phyloP scores from a whole-genome alignment of 805 yeast genomes.

The Candida rishiriensis region DNA sequence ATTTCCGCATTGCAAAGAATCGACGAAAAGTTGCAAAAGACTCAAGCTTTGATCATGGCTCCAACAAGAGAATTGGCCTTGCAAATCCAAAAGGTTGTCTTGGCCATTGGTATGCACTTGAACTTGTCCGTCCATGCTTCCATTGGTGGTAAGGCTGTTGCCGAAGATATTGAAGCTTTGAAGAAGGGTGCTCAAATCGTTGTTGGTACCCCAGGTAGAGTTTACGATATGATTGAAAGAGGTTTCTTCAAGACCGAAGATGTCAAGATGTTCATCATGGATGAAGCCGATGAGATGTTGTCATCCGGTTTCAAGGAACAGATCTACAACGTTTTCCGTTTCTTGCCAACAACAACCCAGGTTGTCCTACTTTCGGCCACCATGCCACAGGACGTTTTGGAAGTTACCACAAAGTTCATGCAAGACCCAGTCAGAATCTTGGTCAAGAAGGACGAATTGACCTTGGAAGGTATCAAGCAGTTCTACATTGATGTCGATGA shows the following conservation, averaged over 20 bases:
- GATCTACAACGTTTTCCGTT: conserved; percentile 85
- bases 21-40: conserved; percentile 63
- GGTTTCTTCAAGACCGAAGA: conserved; percentile 68
- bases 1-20: conserved; percentile 88
- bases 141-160: conserved; percentile 87
- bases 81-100: conserved; percentile 86
- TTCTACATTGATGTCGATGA: conserved; percentile 85
- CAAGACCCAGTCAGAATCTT: conserved; percentile 90
- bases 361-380: conserved; percentile 96
- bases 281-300: conserved; percentile 95
- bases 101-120: conserved; percentile 83
- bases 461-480: conserved; percentile 93
- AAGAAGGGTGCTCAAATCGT: conserved; percentile 81
- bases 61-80: conserved; percentile 96
- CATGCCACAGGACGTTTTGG: conserved; percentile 84
- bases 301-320: conserved; percentile 94
- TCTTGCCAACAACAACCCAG: conserved; percentile 80
- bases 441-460: conserved; percentile 91
- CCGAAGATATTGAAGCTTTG: conserved; percentile 73
- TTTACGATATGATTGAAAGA: conserved; percentile 84
- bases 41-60: conserved; percentile 87
- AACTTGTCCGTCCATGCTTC: conserved; percentile 84
- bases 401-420: conserved; percentile 88
- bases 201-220: conserved; percentile 98
- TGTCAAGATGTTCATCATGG: conserved; percentile 83